A percentile compares a stretch with the other conserved stretches of the same genome.
Evolutionary conservation across 139 green algal genomes (phyloP).

Genomic region (Chlamydomonas schloesseri): DNA sequence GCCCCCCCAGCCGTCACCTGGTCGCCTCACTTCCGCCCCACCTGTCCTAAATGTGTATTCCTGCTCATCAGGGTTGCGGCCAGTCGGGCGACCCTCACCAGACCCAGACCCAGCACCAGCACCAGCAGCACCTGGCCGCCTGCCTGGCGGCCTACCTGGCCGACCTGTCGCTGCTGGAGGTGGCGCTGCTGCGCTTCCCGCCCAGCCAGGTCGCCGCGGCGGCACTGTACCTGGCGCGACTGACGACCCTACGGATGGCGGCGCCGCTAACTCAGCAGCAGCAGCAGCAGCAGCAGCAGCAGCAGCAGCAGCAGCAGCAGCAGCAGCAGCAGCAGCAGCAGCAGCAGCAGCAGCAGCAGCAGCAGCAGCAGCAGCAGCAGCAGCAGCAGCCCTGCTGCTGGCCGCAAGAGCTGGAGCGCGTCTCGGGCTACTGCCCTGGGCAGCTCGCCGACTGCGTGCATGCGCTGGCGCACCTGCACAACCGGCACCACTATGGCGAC

Average conservation of each 20-base stretch:
- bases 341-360: too few species aligned
- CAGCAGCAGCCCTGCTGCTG: constrained; percentile 26
- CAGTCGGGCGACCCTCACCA: too few species aligned
- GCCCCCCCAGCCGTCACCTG: too few species aligned
- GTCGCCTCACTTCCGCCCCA: too few species aligned
- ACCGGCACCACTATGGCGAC: background rate
- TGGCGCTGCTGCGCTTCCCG: constrained; percentile 81
- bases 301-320: too few species aligned
- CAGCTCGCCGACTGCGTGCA: constrained; percentile 11
- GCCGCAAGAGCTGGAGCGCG: constrained; percentile 34
- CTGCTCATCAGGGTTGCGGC: too few species aligned
- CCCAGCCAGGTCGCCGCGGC: constrained; percentile 83
- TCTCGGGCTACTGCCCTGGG: constrained; percentile 15
- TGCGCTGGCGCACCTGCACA: background rate
- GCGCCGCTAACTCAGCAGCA: too few species aligned
- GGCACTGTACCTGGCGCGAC: constrained; percentile 79
- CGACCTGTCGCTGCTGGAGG: constrained; percentile 91
- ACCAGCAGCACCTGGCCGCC: constrained; percentile 56
- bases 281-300: too few species aligned
- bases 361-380: too few species aligned
- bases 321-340: too few species aligned
- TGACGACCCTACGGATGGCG: too few species aligned
- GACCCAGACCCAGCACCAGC: constrained; percentile 52
- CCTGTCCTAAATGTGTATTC: too few species aligned
- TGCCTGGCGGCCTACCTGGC: constrained; percentile 87